These are phyloP conservation scores for Dactylellina drechsleri DNA, from an alignment of 2,329 filamentous ascomycete species.

Conservation along the genomic window DNA sequence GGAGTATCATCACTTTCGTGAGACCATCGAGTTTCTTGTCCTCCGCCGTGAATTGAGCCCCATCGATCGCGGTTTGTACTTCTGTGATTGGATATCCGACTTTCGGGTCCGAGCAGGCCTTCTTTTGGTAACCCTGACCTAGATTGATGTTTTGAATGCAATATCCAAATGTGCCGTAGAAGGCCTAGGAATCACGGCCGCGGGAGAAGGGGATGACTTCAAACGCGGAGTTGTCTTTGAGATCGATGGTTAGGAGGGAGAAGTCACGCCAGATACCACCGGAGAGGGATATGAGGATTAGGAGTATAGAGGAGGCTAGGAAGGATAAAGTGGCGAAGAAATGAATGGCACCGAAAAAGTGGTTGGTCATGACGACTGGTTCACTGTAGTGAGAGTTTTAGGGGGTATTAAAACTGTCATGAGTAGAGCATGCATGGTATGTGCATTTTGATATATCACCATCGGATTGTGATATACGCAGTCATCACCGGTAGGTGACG, in stretches of 20 bases:
- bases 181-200: conserved; percentile 41
- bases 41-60: conserved; percentile 39
- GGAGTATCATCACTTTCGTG: conserved; percentile 48
- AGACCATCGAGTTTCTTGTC: conserved; percentile 36
- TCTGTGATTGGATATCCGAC: conserved; percentile 43
- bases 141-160: conserved; percentile 52
- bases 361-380: conserved; percentile 30
- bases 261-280: conserved; percentile 45
- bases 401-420: too few relatives aligned
- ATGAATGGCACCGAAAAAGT: conserved; percentile 32
- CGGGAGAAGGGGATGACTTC: conserved; percentile 43
- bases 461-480: too few relatives aligned
- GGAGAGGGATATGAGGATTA: conserved; percentile 38
- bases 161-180: conserved; percentile 47
- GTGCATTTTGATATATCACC: too few relatives aligned
- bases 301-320: conserved; percentile 11
- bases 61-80: conserved; percentile 45
- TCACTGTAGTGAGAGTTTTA: background rate
- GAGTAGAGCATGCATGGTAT: too few relatives aligned
- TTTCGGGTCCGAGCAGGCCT: conserved; percentile 34
- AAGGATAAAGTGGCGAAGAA: conserved; percentile 30
- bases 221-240: conserved; percentile 36
- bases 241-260: conserved; percentile 28
- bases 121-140: conserved; percentile 41
- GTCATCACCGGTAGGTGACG: too few relatives aligned